Percentiles rank a stretch among this genome's conserved stretches.
Evolutionary conservation across 495 filamentous ascomycete species (phyloP).

Genomic region (Neurospora tetraspora): DNA sequence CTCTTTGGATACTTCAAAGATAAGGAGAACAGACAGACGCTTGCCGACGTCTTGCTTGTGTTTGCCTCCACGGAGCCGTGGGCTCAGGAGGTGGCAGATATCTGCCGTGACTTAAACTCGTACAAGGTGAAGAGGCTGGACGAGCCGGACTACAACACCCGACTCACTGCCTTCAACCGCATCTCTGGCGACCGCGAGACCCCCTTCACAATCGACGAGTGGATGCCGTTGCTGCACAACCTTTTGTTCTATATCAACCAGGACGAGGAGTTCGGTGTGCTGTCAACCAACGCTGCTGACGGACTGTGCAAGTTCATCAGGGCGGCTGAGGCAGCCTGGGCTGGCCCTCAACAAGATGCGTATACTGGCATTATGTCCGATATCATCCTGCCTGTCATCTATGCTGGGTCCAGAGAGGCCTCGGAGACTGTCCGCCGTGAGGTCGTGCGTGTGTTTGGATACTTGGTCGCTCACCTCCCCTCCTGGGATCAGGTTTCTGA

Average conservation of each 20-base stretch:
- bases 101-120: constrained; percentile 77
- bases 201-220: constrained; percentile 61
- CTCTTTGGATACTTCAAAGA: constrained; percentile 85
- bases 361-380: constrained; percentile 43
- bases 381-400: constrained; percentile 64
- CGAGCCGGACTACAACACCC: constrained; percentile 76
- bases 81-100: constrained; percentile 50
- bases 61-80: constrained; percentile 53
- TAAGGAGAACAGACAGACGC: constrained; percentile 54
- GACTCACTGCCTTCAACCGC: constrained; percentile 63
- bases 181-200: constrained; percentile 49
- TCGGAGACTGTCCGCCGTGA: constrained; percentile 81
- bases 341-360: constrained; percentile 24
- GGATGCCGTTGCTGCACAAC: constrained; percentile 85
- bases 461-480: constrained; percentile 62
- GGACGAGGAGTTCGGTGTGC: constrained; percentile 75
- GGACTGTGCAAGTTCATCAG: constrained; percentile 74
- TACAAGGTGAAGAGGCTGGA: constrained; percentile 57
- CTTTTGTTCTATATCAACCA: constrained; percentile 81
- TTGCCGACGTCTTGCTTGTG: constrained; percentile 61
- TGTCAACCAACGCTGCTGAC: constrained; percentile 71
- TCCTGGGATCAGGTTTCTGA: constrained; percentile 61
- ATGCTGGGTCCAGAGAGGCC: constrained; percentile 58
- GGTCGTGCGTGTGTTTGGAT: constrained; percentile 65
- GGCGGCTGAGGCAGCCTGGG: constrained; percentile 25